Evolutionary conservation across 2,329 filamentous ascomycete species (phyloP), one percentile per base, ranked within the genome.

Genomic region (Ophiobolus disseminans): DNA sequence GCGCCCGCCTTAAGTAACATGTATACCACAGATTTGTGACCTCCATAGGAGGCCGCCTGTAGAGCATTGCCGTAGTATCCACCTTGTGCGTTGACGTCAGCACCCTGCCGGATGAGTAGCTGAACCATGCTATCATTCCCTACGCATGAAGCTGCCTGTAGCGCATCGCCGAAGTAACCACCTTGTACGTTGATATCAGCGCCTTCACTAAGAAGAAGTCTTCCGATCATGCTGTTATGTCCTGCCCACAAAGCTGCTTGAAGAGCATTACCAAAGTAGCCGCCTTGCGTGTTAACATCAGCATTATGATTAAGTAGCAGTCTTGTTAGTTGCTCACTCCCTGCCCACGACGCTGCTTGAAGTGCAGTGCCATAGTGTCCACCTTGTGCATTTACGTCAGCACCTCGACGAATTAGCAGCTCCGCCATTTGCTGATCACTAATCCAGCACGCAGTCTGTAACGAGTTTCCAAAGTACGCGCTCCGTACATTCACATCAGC

Each of bases 311-410:
- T 40, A 8, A 48, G n/a, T 19, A 48, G 22, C 5, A 26, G 30
- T 30, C 35, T 17, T 21, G 44, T 30, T 17, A 48, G n/a, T 14
- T 17, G 3, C 22, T 44, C 20, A 13, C 30, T 30, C 22, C 45
- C 40, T 10, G 14, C 22, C n/a, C 16, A 21, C 28, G 40, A 35
- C 26, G 45, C 38, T 26, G 40, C 31, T 30, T 48, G 40, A 4
- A 47, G 36, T 22, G 44, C 44, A 16, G 30, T 30, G 17, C 26
- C 17, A 16, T n/a, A n/a, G n/a, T n/a, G n/a, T n/a, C n/a, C n/a
- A n/a, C n/a, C n/a, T n/a, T n/a, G n/a, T n/a, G n/a, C 32, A 41
- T 40, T 47, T 35, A 40, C 20, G 19, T 47, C 32, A 21, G 44
- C 44, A 23, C 37, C 44, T 5, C 22, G 19, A 13, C 34, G 17